Evolutionary conservation across 495 filamentous ascomycete genomes (phyloP).

Genomic region (Penicillium cinerascens): DNA sequence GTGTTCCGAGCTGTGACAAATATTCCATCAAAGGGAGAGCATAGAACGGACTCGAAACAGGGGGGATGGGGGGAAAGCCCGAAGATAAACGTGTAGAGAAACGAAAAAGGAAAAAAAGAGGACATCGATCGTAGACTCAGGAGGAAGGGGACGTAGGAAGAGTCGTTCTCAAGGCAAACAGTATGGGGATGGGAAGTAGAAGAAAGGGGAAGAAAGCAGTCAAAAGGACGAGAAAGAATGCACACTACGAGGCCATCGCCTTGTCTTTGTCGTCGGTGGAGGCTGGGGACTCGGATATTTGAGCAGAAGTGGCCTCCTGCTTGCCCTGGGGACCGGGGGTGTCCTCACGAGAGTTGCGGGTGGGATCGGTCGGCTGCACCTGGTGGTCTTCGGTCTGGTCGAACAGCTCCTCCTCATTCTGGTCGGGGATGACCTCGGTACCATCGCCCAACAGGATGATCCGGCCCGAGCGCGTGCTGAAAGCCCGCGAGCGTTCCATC

Average conservation of each 20-base stretch:
- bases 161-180: constrained; percentile 26
- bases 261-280: constrained; percentile 41
- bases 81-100: background rate
- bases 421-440: constrained; percentile 80
- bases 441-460: constrained; percentile 95
- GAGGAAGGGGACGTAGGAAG: background rate
- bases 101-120: constrained; percentile 12
- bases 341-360: constrained; percentile 51
- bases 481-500: constrained; percentile 58
- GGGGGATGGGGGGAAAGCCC: background rate
- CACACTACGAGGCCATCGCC: constrained; percentile 22
- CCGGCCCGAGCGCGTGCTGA: constrained; percentile 65
- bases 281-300: constrained; percentile 48
- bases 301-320: constrained; percentile 26
- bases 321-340: constrained; percentile 53
- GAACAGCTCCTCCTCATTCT: constrained; percentile 88
- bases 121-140: constrained; percentile 20
- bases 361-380: constrained; percentile 43
- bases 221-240: background rate
- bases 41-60: constrained; percentile 2
- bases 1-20: constrained; percentile 3
- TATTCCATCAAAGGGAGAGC: constrained; percentile 5
- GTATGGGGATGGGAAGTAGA: constrained; percentile 1
- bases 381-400: constrained; percentile 76
- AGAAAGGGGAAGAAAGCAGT: constrained; percentile 1